phyloP scores from a whole-genome alignment of 1,284 basidiomycete genomes.

The Mrakiaceae sp. region DNA sequence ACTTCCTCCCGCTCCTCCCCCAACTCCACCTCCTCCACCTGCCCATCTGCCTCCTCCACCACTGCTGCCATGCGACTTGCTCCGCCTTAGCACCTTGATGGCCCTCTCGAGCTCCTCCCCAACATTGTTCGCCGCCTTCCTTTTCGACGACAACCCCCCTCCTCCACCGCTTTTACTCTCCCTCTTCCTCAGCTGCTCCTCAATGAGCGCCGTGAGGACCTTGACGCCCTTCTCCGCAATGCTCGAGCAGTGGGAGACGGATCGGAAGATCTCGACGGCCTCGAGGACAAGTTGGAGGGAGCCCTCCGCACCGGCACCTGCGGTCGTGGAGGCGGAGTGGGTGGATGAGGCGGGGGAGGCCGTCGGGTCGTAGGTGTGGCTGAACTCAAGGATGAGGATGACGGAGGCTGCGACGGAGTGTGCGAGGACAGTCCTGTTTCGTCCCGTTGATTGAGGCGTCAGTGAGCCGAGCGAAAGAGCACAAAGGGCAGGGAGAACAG shows the following conservation, averaged over 20 bases:
- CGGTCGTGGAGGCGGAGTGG: too few species aligned
- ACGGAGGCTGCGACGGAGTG: neutral
- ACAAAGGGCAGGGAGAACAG: neutral
- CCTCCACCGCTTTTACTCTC: neutral
- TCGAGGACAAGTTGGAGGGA: constrained; percentile 8
- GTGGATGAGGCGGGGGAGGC: neutral
- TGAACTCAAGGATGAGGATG: constrained; percentile 7
- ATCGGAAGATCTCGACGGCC: constrained; percentile 11
- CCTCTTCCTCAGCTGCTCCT: constrained; percentile 9
- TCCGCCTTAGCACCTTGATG: constrained; percentile 6
- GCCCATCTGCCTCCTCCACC: too few species aligned
- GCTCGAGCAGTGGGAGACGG: neutral
- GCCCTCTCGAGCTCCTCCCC: constrained; percentile 9
- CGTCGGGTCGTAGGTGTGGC: neutral
- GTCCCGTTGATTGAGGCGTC: neutral
- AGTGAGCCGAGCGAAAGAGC: neutral
- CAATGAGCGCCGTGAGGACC: constrained; percentile 13
- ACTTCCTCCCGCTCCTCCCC: too few species aligned
- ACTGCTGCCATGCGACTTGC: neutral
- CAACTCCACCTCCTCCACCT: too few species aligned
- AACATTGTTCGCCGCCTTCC: neutral
- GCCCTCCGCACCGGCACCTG: neutral
- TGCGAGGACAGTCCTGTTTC: neutral
- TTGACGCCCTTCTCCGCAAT: constrained; percentile 15
- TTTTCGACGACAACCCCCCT: neutral